Base-by-base conservation (phyloP, 805 yeast genomes). In the Ogataea wickerhamii region DNA sequence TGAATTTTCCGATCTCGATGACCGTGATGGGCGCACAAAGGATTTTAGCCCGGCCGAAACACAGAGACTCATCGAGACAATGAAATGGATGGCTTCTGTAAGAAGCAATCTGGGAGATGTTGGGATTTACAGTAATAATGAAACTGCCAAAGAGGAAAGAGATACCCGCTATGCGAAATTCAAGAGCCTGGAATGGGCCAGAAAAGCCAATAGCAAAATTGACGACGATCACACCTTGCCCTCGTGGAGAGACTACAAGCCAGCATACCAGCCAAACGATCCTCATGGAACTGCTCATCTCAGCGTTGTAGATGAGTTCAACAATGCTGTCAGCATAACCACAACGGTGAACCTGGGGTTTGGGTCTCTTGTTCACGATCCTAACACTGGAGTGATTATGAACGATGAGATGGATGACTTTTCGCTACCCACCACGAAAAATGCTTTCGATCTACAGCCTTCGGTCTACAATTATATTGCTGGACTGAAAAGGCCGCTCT, bases 341-440 rank as follows among this genome's bases (percentile, higher is more conserved):
- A 84, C 96, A 2, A 89, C 98, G 0, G 79, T 91, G 7, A 91
- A 91, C 56, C 63, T 88, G 37, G 57, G 76, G 27, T 91, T 88
- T 63, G 98, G 98, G 0, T 80, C 93, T 10, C 56, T 78, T 49
- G 82, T 91, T 5, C 84, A 82, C 56, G 97, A 91, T 57, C 80
- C 82, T 1, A 58, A 43, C 2, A 89, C 98, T 0, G 98, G 97
- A 2, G 66, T 91, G 6, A 71, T 91, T 7, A 63, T 91, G 53
- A 91, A 91, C 63, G 79, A 87, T 50, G 87, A 91, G 60, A 89
- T 91, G 96, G 97, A 91, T 60, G 98, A 91, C 57, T 91, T 91
- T 54, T 82, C 95, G 6, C 68, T 76, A 22, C 88, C 93, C 1
- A 68, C 74, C 12, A 64, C 71, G 6, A 67, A 74, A 13, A 91